phyloP scores from a whole-genome alignment of 345 rosid genomes.

The Kernera saxatilis region DNA sequence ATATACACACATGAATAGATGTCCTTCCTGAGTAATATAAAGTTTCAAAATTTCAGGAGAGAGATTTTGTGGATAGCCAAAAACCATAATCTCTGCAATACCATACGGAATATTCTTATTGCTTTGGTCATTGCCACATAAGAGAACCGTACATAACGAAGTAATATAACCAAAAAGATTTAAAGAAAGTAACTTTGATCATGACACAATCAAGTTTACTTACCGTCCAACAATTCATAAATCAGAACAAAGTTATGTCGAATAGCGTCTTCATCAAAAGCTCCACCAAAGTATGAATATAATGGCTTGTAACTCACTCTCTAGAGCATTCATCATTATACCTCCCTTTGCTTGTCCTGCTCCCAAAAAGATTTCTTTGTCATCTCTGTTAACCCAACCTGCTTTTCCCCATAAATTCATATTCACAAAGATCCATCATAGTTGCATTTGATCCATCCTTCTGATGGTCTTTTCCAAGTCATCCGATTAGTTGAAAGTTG shows the following conservation, averaged over 20 bases:
- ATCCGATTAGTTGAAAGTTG: too few species aligned
- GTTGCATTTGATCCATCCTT: too few species aligned
- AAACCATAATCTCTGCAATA: constrained; percentile 91
- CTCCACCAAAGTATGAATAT: constrained; percentile 98
- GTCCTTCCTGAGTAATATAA: constrained; percentile 89
- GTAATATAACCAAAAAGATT: not conserved
- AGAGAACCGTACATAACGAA: not conserved
- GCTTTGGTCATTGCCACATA: not conserved
- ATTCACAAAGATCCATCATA: too few species aligned
- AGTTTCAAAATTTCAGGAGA: constrained; percentile 98
- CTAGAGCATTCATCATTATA: too few species aligned
- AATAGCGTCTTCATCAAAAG: constrained; percentile 98
- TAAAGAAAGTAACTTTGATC: not conserved
- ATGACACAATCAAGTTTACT: constrained; percentile 29
- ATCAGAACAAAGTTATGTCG: constrained; percentile 93
- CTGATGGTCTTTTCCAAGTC: too few species aligned
- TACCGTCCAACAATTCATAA: constrained; percentile 96
- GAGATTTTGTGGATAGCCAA: constrained; percentile 94
- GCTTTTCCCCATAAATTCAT: too few species aligned
- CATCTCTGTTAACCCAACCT: too few species aligned
- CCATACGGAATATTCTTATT: not conserved
- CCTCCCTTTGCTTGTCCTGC: too few species aligned
- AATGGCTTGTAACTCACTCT: too few species aligned
- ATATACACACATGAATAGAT: not conserved
- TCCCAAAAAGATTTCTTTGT: too few species aligned